Percentiles rank a stretch among this genome's conserved stretches.
Evolutionary conservation across 208 protist genomes (phyloP).

Genomic region (Crithidia fasciculata): DNA sequence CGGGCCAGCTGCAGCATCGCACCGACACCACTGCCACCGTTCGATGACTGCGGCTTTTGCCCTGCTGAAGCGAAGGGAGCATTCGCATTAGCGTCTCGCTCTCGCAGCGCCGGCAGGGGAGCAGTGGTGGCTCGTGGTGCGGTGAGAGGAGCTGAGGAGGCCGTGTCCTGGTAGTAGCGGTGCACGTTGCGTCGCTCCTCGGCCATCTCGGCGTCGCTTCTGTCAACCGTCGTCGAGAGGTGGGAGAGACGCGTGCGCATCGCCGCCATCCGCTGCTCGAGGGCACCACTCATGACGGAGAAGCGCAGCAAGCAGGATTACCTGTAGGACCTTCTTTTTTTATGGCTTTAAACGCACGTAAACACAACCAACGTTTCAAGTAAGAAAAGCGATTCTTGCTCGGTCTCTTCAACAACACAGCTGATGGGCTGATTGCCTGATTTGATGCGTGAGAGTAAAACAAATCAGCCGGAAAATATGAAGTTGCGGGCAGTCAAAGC

Average conservation of each 20-base stretch:
- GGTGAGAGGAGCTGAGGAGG: background rate
- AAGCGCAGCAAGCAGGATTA: no score
- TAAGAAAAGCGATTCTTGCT: no score
- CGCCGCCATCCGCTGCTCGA: constrained; percentile 28
- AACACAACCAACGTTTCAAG: no score
- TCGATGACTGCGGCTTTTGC: background rate
- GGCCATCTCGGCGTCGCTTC: constrained; percentile 6
- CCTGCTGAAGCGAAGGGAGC: no score
- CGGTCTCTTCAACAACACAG: no score
- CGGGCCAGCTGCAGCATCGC: constrained; percentile 35
- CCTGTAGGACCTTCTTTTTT: no score
- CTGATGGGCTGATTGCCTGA: no score
- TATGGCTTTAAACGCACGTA: no score
- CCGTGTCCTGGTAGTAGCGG: constrained; percentile 22
- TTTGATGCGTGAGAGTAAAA: background rate
- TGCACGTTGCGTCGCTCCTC: constrained; percentile 1
- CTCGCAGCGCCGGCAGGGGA: background rate
- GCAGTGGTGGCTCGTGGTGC: no score
- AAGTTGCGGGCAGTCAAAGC: no score
- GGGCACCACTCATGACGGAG: constrained; percentile 2
- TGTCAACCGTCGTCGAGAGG: constrained; percentile 16
- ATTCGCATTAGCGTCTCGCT: background rate
- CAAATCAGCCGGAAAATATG: background rate
- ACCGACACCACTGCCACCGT: background rate
- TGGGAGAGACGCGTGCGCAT: constrained; percentile 29